phyloP scores from a whole-genome alignment of 2,329 filamentous ascomycete species.

The Botrytis aclada region DNA sequence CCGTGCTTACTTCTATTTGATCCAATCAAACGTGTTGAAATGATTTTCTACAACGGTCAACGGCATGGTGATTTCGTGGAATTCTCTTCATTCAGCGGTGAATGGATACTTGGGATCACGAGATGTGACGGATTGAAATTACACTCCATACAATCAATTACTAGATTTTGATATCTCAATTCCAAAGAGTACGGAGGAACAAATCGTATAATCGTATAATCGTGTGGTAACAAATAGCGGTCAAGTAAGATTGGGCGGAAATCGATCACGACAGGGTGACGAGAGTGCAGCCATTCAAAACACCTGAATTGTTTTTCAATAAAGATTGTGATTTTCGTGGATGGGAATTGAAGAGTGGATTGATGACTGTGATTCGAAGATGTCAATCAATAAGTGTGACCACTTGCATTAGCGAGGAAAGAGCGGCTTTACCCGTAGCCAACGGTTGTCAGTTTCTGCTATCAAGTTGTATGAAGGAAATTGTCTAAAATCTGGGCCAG shows the following conservation, averaged over 20 bases:
- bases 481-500: not conserved
- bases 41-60: slow-evolving; percentile 5
- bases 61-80: slow-evolving; percentile 10
- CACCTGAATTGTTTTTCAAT: not conserved
- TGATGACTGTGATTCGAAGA: slow-evolving; percentile 17
- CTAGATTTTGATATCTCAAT: not conserved
- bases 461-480: not conserved
- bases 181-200: not conserved
- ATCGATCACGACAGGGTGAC: slow-evolving; percentile 18
- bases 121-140: slow-evolving; percentile 10
- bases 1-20: not conserved
- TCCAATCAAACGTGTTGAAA: not conserved
- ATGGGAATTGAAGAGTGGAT: slow-evolving; percentile 10
- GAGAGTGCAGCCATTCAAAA: slow-evolving; percentile 13
- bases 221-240: slow-evolving; percentile 31
- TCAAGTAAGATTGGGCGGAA: slow-evolving; percentile 37
- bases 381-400: slow-evolving; percentile 20
- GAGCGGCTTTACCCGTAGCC: slow-evolving; percentile 21
- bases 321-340: slow-evolving; percentile 15
- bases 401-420: slow-evolving; percentile 18
- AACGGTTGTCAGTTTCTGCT: slow-evolving; percentile 8
- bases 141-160: slow-evolving; percentile 4
- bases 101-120: slow-evolving; percentile 13
- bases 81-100: slow-evolving; percentile 3
- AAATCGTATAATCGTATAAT: slow-evolving; percentile 23